phyloP scores from a whole-genome alignment of 352 stramenopile genomes.

The Pythium dissotocum region DNA sequence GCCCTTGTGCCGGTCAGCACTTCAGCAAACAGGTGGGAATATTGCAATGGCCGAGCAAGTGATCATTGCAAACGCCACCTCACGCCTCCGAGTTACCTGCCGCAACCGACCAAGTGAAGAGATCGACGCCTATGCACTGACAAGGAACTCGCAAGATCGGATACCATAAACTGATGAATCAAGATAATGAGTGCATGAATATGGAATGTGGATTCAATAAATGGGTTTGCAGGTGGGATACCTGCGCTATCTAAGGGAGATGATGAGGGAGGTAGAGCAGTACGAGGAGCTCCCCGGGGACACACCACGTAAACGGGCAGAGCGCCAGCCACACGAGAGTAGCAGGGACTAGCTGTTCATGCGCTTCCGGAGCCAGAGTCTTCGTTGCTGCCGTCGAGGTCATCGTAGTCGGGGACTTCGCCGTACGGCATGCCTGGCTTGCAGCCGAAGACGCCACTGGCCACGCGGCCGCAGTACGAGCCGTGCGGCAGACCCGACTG shows the following conservation, averaged over 20 bases:
- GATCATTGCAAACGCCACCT: not conserved
- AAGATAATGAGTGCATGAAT: not conserved
- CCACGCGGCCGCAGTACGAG: constrained; percentile 37
- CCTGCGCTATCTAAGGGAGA: not conserved
- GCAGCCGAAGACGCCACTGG: constrained; percentile 33
- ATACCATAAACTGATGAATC: not conserved
- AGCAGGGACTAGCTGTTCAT: not conserved
- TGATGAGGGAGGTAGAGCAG: not conserved
- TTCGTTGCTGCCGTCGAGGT: constrained; percentile 5
- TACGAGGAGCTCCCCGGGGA: not conserved
- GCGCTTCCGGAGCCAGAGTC: constrained; percentile 4
- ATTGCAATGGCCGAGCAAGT: not conserved
- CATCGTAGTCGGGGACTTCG: constrained; percentile 8
- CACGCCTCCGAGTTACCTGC: not conserved
- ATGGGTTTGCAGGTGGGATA: not conserved
- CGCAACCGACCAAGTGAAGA: not conserved
- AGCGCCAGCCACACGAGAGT: not conserved
- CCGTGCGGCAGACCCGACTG: constrained; percentile 37
- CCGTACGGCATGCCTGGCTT: constrained; percentile 21
- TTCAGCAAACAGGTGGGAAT: not conserved
- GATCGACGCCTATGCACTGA: not conserved
- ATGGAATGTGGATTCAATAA: not conserved
- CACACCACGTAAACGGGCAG: not conserved
- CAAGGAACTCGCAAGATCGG: not conserved
- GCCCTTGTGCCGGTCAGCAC: not conserved